A percentile compares a stretch with the other conserved stretches of the same genome.
Conservation (phyloP, 2,329 filamentous ascomycete species). For the Acrocalymma vagum region DNA sequence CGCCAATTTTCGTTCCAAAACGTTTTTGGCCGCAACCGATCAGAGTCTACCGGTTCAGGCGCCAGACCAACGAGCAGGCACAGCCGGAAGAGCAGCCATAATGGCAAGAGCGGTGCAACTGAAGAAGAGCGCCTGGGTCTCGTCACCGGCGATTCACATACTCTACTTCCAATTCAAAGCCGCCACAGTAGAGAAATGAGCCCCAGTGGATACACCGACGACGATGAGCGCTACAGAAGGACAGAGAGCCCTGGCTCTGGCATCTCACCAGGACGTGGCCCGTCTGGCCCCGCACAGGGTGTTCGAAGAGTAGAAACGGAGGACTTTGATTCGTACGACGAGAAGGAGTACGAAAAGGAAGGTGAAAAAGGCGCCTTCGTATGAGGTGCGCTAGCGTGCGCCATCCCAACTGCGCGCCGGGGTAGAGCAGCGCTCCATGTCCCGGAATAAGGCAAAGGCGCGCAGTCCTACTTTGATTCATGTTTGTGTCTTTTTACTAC, state of each 20-base stretch:
- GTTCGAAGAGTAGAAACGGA: conserved; percentile 18
- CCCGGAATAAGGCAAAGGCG: too few species aligned
- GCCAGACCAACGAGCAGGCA: conserved; percentile 35
- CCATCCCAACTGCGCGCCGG: too few species aligned
- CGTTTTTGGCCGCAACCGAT: conserved; percentile 69
- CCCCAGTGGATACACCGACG: conserved; percentile 24
- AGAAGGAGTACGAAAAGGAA: conserved; percentile 17
- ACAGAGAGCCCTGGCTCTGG: conserved; percentile 15
- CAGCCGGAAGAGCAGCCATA: conserved; percentile 43
- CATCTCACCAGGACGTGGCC: conserved; percentile 13
- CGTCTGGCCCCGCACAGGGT: conserved; percentile 7
- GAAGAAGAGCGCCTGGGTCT: conserved; percentile 86
- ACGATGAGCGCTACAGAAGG: conserved; percentile 33
- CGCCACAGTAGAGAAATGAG: conserved; percentile 25
- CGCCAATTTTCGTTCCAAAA: conserved; percentile 94
- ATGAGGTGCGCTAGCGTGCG: too few species aligned
- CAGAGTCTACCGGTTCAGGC: conserved; percentile 33
- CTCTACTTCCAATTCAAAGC: conserved; percentile 37
- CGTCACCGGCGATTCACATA: conserved; percentile 73
- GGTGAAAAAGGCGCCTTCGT: conserved; percentile 5
- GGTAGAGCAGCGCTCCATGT: too few species aligned
- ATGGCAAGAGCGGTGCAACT: conserved; percentile 60
- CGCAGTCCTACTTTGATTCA: too few species aligned
- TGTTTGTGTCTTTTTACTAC: too few species aligned
- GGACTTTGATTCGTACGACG: conserved; percentile 7